These are phyloP conservation scores for Picochlorum sp. DNA, from an alignment of 139 green algal species.

Conservation along the genomic window DNA sequence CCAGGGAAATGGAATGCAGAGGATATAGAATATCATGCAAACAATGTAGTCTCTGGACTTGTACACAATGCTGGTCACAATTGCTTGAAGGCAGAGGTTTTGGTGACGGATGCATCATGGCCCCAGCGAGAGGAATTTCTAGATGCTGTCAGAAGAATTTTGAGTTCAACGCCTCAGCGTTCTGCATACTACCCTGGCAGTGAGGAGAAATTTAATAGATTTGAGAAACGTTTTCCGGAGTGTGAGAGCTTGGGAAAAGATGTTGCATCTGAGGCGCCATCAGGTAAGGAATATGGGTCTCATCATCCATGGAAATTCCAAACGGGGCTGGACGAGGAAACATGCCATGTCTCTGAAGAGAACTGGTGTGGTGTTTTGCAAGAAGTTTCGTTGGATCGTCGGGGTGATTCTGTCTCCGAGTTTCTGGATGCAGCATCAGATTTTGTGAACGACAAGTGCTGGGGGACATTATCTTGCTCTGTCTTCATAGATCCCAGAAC, in stretches of 20 bases:
- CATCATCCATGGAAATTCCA: slow-evolving; percentile 37
- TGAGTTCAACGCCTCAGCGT: slow-evolving; percentile 22
- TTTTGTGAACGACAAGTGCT: slow-evolving; percentile 61
- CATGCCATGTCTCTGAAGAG: slow-evolving; percentile 43
- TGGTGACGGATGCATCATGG: slow-evolving; percentile 62
- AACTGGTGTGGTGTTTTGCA: slow-evolving; percentile 75
- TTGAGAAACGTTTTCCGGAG: slow-evolving; percentile 28
- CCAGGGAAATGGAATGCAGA: slow-evolving; percentile 47
- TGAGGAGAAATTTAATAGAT: slow-evolving; percentile 10
- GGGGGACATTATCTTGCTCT: slow-evolving; percentile 55
- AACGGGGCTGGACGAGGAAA: slow-evolving; percentile 28
- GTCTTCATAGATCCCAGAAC: slow-evolving; percentile 47
- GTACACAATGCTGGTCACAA: slow-evolving; percentile 70
- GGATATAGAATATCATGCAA: slow-evolving; percentile 65
- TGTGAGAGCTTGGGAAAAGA: slow-evolving; percentile 31
- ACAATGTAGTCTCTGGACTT: slow-evolving; percentile 45
- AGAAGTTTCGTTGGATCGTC: slow-evolving; percentile 51
- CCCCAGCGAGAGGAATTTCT: slow-evolving; percentile 56
- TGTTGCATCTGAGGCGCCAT: background rate
- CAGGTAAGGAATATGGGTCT: slow-evolving; percentile 8
- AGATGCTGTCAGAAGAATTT: slow-evolving; percentile 27
- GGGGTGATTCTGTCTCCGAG: slow-evolving; percentile 16
- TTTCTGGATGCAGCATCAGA: slow-evolving; percentile 48
- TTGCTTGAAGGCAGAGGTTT: slow-evolving; percentile 64
- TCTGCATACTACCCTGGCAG: slow-evolving; percentile 56